Base-by-base conservation (phyloP, 768 basidiomycete genomes). In the Trichaptum fuscoviolaceum region DNA sequence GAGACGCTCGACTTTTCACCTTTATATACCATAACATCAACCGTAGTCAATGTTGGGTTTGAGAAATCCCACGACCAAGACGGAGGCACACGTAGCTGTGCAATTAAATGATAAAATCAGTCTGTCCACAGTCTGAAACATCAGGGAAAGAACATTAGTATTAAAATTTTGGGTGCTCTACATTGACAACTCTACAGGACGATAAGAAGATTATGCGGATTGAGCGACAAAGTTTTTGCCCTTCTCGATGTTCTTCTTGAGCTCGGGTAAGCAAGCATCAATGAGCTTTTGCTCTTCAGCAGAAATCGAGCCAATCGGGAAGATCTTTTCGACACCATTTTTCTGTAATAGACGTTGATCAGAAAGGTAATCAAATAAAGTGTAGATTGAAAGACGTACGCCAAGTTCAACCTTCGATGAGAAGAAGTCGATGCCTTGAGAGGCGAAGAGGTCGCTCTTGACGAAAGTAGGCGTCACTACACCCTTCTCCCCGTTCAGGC, bases 221-320 rank as follows among this genome's bases (percentile, higher is more conserved):
- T 75, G 76, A 75, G 85, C 84, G 70, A 85, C 90, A 69, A 93
- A 93, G 58, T 85, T 83, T 78, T 83, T 87, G 79, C 95, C 95
- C 88, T 95, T 98, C 80, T 93, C 92, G 73, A 98, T 96, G 87
- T 97, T 98, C 88, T 92, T 95, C 87, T 92, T 92, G 73, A 99
- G 86, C 71, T 95, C 93, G 70, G 93, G 93, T 73, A 95, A 76
- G 83, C 91, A 93, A 35, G 89, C 95, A 26, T 87, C 90, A 73
- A 99, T 81, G 67, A 97, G 84, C 75, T 87, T 86, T 84, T 95
- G 78, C 82, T 99, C 97, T 74, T 89, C 85, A 34, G 87, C 82
- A 35, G 93, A 85, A 71, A 99, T 72, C 35, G 83, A 73, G 35
- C 97, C 97, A 68, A 99, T 74, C 23, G 89, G 87, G 81, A 92